Evolutionary conservation across 108 stramenopile species (phyloP), one percentile per base, ranked within the genome.

Genomic region (Chaetoceros tenuissimus): DNA sequence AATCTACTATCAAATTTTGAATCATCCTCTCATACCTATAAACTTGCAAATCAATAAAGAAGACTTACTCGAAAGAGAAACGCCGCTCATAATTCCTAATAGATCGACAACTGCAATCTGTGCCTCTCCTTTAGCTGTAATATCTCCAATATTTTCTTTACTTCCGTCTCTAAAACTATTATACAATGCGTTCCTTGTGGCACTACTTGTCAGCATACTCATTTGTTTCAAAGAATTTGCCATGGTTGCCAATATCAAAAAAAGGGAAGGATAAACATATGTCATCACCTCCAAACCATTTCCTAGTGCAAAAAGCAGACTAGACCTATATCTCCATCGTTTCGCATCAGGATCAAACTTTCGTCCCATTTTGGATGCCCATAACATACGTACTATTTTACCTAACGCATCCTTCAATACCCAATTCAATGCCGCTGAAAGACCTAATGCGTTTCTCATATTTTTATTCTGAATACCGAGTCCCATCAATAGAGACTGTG

Each of bases 111-210:
- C 80, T 20, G 93, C 90, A 74, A 93, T 96, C 64, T 94, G 94
- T 19, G 95, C 95, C 71, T 96, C 95, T 5, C 95, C 95, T 67
- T 96, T 96, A 27, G 95, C 95, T 10, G 94, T 94, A 62, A 96
- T 92, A 68, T 96, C 95, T 18, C 92, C 95, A 68, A 96, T 94
- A 59, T 96, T 96, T 68, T 94, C 92, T 49, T 76, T 67, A 22
- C 59, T 62, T 24, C 75, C 76, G 52, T 77, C 71, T 20, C 85
- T 82, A 57, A 96, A 96, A 54, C 78, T 81, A 57, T 91, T 87
- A 76, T 96, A 96, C 26, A 96, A 55, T 29, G 94, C 80, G 47
- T 89, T 94, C 27, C 95, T 84, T 27, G 95, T 96, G 19, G 89
- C 79, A 20, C 79, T 78, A 28, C 79, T 80, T 3, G 95, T 96